These are phyloP conservation scores for Beauveria sp. DNA, from an alignment of 2,329 filamentous ascomycete genomes.

Conservation along the genomic window DNA sequence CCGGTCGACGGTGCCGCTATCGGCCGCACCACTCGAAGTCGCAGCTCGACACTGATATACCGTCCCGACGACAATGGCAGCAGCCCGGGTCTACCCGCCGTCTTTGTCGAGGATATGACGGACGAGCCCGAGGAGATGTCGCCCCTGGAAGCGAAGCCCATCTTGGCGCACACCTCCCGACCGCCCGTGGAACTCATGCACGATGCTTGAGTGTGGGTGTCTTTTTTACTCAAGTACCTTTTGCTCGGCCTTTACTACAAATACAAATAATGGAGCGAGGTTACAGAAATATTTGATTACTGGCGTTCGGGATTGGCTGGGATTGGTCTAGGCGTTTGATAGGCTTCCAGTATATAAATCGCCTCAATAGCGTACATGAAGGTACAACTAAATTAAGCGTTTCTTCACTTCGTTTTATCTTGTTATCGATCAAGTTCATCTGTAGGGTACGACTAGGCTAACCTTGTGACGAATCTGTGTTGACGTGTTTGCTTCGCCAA, in stretches of 20 bases:
- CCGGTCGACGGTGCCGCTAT: slow-evolving; percentile 30
- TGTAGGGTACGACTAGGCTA: too few relatives aligned
- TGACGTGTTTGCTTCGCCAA: not conserved
- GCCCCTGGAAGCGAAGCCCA: slow-evolving; percentile 38
- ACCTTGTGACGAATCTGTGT: not conserved
- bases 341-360: not conserved
- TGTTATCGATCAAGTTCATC: not conserved
- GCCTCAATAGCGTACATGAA: not conserved
- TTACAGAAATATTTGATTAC: not conserved
- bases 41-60: slow-evolving; percentile 60
- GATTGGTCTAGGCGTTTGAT: not conserved
- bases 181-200: slow-evolving; percentile 61
- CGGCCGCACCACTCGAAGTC: slow-evolving; percentile 37
- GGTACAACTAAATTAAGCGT: not conserved
- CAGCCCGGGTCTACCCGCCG: slow-evolving; percentile 52
- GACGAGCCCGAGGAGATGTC: slow-evolving; percentile 42
- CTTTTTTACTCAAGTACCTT: not conserved
- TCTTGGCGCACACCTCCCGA: slow-evolving; percentile 52
- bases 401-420: not conserved
- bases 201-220: slow-evolving; percentile 21
- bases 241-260: not conserved
- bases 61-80: slow-evolving; percentile 49
- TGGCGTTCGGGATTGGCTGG: slow-evolving; percentile 1
- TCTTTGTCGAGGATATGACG: slow-evolving; percentile 61
- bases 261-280: not conserved